Evolutionary conservation across 2,329 filamentous ascomycete genomes (phyloP).

Genomic region (Amauroascus niger): DNA sequence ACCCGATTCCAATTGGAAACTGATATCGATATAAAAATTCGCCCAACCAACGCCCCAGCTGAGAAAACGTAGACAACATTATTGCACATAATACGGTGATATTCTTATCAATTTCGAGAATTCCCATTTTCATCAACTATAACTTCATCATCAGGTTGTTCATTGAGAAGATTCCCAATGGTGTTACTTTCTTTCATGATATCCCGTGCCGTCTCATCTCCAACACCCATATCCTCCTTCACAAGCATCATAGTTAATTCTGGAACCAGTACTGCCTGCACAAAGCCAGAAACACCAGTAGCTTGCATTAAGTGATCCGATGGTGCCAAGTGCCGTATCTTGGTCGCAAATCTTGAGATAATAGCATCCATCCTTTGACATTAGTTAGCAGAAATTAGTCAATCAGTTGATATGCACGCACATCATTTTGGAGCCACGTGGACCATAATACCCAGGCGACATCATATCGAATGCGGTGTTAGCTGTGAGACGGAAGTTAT

Average conservation of each 20-base stretch:
- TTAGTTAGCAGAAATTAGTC: slow-evolving; percentile 3
- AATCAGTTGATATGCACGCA: slow-evolving; percentile 35
- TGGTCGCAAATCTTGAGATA: slow-evolving; percentile 49
- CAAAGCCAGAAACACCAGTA: slow-evolving; percentile 57
- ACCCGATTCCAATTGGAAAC: neutral
- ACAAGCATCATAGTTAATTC: slow-evolving; percentile 52
- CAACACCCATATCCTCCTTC: slow-evolving; percentile 49
- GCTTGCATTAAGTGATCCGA: slow-evolving; percentile 57
- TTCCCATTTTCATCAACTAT: slow-evolving; percentile 20
- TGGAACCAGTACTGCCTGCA: slow-evolving; percentile 67
- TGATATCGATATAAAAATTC: neutral
- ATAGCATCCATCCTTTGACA: slow-evolving; percentile 45
- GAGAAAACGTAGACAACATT: neutral
- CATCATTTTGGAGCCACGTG: slow-evolving; percentile 61
- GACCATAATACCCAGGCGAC: slow-evolving; percentile 75
- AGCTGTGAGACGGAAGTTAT: slow-evolving; percentile 49
- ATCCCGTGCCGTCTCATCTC: slow-evolving; percentile 38
- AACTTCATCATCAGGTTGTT: slow-evolving; percentile 51
- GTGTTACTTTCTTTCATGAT: slow-evolving; percentile 58
- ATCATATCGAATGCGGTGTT: slow-evolving; percentile 44
- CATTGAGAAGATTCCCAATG: slow-evolving; percentile 59
- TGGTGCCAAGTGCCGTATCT: slow-evolving; percentile 53
- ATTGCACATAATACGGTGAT: no score
- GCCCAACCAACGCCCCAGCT: neutral
- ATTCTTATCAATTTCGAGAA: neutral